Evolutionary conservation across 1,139 yeast species (phyloP).

Genomic region (Yarrowia galli): DNA sequence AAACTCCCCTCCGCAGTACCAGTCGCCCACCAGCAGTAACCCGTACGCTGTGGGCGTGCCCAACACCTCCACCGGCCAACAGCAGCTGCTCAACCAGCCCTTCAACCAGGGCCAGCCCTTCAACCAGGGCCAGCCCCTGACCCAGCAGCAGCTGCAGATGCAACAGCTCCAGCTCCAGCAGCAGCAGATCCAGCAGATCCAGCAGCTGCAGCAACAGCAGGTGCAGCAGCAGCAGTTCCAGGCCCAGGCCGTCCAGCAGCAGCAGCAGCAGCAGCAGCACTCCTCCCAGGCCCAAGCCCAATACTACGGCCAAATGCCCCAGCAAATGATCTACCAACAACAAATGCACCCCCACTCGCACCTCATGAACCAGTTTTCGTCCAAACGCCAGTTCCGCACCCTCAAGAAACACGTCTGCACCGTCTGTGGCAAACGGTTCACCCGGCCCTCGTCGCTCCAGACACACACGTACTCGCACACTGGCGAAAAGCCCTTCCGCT

Average conservation of each 20-base stretch:
- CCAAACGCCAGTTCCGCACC: slow-evolving; percentile 43
- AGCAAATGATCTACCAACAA: slow-evolving; percentile 14
- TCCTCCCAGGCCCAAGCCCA: slow-evolving; percentile 40
- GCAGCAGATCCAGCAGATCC: slow-evolving; percentile 38
- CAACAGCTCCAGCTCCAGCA: slow-evolving; percentile 39
- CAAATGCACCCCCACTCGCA: slow-evolving; percentile 29
- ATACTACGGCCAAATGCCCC: slow-evolving; percentile 37
- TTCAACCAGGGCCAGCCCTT: slow-evolving; percentile 31
- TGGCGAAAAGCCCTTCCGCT: slow-evolving; percentile 80
- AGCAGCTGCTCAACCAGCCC: slow-evolving; percentile 33
- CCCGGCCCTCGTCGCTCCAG: slow-evolving; percentile 79
- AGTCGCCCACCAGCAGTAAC: slow-evolving; percentile 25
- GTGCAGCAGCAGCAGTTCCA: slow-evolving; percentile 37
- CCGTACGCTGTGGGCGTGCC: slow-evolving; percentile 13
- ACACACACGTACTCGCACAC: slow-evolving; percentile 87
- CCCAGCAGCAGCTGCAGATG: slow-evolving; percentile 35
- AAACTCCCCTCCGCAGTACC: slow-evolving; percentile 33
- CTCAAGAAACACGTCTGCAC: slow-evolving; percentile 58
- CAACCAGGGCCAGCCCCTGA: slow-evolving; percentile 20
- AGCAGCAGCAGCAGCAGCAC: slow-evolving; percentile 41
- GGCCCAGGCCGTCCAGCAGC: slow-evolving; percentile 40
- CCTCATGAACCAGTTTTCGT: slow-evolving; percentile 30
- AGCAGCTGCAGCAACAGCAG: slow-evolving; percentile 41
- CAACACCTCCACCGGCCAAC: too few species aligned
- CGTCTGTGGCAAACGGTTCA: slow-evolving; percentile 77